Evolutionary conservation across 441 rosid genomes (phyloP), one percentile per base, ranked within the genome.

Genomic region (Breynia disticha): DNA sequence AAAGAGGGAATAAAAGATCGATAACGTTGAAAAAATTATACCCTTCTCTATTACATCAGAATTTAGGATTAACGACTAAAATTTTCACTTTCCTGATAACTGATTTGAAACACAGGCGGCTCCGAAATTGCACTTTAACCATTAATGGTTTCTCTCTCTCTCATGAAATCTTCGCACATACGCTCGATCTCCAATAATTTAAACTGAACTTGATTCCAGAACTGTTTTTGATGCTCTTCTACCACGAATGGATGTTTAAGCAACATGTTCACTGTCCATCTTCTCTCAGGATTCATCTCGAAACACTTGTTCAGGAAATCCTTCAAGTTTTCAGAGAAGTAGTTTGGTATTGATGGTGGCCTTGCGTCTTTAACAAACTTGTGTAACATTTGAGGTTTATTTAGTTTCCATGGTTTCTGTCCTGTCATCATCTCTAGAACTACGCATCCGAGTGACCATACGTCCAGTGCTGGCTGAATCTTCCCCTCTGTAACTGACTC

Each of bases 361-460:
- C n/a, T n/a, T n/a, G n/a, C 13, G 3, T 15, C 4, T 9, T 3
- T 15, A 11, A 0, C 44, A 41, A 15, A 41, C 13, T 15, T 3
- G 13, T 13, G 15, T 3, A 13, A 11, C 13, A 41, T 11, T 9
- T 11, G 15, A 41, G 3, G 15, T 41, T 15, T 41, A 9, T 41
- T 11, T 9, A 41, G 13, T 15, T 41, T 0, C 44, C 44, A 41
- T 2, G 44, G 15, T 15, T 9, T 41, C 9, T 41, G 5, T 15
- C 50, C 50, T 10, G 50, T 47, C 10, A 47, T 19, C 50, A 47
- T 47, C 50, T 47, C 50, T 2, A 47, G 1, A 2, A 47, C 50
- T 15, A 17, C 13, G 21, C 50, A 47, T 19, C 50, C 50, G 13
- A 47, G 50, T 4, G 50, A 47, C 50, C 50, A 47, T 47, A 47